These are phyloP conservation scores for Hypoxylon sp. DNA, from an alignment of 2,329 filamentous ascomycete species.

Conservation along the genomic window DNA sequence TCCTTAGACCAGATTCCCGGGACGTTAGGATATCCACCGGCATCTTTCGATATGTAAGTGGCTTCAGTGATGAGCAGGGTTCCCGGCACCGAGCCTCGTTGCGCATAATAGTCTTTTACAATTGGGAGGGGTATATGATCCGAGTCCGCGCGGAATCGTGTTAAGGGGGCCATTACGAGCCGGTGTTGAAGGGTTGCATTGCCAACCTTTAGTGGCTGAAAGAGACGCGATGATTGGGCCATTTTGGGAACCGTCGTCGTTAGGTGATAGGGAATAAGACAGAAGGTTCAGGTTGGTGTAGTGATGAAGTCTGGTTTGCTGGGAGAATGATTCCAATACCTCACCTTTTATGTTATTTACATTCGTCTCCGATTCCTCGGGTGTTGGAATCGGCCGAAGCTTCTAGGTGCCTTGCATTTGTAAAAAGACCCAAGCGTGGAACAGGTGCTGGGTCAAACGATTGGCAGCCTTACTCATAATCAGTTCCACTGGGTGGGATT, in stretches of 20 bases:
- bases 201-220: slow-evolving; percentile 48
- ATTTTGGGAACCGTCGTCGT: slow-evolving; percentile 21
- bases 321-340: neutral
- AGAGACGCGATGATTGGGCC: slow-evolving; percentile 45
- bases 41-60: slow-evolving; percentile 64
- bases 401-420: slow-evolving; percentile 16
- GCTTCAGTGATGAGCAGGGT: slow-evolving; percentile 69
- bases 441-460: neutral
- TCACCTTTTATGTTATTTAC: slow-evolving; percentile 8
- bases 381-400: neutral
- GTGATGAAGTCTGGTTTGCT: neutral
- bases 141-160: slow-evolving; percentile 63
- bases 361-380: neutral
- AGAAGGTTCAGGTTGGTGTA: neutral
- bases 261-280: slow-evolving; percentile 2
- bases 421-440: neutral
- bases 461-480: slow-evolving; percentile 2
- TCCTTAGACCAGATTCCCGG: slow-evolving; percentile 68
- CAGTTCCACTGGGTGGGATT: slow-evolving; percentile 13
- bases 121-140: slow-evolving; percentile 59
- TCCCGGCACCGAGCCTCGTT: slow-evolving; percentile 49
- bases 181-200: slow-evolving; percentile 47
- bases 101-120: slow-evolving; percentile 53
- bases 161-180: slow-evolving; percentile 63
- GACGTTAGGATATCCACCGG: slow-evolving; percentile 62